Evolutionary conservation across 148 eudicot species (phyloP).

Genomic region (Simmondsia chinensis): DNA sequence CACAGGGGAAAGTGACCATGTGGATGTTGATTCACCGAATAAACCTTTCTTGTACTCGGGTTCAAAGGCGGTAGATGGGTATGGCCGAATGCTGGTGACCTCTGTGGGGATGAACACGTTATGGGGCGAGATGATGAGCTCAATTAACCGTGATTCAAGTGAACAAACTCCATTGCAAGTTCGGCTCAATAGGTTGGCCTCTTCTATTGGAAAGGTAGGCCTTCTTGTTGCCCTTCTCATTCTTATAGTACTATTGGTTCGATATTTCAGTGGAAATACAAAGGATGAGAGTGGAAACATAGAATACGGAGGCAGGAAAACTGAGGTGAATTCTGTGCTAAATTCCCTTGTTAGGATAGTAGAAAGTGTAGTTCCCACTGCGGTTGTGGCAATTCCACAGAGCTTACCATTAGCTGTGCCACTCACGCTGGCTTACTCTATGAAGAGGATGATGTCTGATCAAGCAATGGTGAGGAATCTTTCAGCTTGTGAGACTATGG

Average conservation of each 20-base stretch:
- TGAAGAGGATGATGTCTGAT: conserved; percentile 70
- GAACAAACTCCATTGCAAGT: conserved; percentile 53
- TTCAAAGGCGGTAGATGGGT: conserved; percentile 52
- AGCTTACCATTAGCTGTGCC: conserved; percentile 59
- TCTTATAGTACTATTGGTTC: conserved; percentile 32
- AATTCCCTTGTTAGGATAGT: conserved; percentile 39
- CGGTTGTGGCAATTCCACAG: conserved; percentile 68
- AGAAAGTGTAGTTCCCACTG: conserved; percentile 55
- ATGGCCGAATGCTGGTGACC: conserved; percentile 36
- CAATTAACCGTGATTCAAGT: conserved; percentile 29
- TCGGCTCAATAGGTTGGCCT: conserved; percentile 39
- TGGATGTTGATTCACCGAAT: conserved; percentile 20
- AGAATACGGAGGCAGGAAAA: conserved; percentile 23
- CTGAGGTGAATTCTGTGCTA: conserved; percentile 24
- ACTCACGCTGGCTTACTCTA: conserved; percentile 60
- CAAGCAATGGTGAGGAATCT: conserved; percentile 73
- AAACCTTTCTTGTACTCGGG: conserved; percentile 50
- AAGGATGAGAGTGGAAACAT: conserved; percentile 19
- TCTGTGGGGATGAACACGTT: too few species aligned
- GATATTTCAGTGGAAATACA: conserved; percentile 56
- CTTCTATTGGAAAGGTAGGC: conserved; percentile 49
- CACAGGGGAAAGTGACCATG: conserved; percentile 66
- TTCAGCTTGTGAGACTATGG: too few species aligned
- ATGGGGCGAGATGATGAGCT: conserved; percentile 75
- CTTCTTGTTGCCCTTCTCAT: conserved; percentile 46